A percentile compares a stretch with the other conserved stretches of the same genome.
Evolutionary conservation across 176 grass and related monocot species (phyloP).

Genomic region (Carex littledalei): DNA sequence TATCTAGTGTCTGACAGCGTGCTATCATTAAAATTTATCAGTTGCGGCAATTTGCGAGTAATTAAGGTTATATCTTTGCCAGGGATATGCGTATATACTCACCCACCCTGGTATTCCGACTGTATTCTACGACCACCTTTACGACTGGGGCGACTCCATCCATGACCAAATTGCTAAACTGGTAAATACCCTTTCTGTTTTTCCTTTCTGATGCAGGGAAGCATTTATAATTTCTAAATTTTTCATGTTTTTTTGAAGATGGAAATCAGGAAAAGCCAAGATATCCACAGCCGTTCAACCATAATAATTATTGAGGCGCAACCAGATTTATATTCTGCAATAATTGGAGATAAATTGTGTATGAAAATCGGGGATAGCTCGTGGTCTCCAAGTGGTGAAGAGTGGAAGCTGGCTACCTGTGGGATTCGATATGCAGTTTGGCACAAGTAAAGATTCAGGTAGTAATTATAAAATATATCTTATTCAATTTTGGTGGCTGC

Average conservation of each 20-base stretch:
- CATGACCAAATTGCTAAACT: slow-evolving; percentile 69
- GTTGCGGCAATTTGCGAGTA: not conserved
- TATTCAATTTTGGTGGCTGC: not conserved
- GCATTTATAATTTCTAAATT: slow-evolving; percentile 16
- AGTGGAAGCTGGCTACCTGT: slow-evolving; percentile 55
- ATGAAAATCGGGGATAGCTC: slow-evolving; percentile 78
- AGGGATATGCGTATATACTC: slow-evolving; percentile 98
- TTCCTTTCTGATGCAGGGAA: not conserved
- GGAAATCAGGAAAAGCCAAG: slow-evolving; percentile 66
- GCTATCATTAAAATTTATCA: not conserved
- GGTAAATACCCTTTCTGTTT: slow-evolving; percentile 33
- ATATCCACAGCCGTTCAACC: slow-evolving; percentile 79
- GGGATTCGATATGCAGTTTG: slow-evolving; percentile 87
- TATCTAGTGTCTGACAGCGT: not conserved
- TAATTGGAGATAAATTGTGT: slow-evolving; percentile 69
- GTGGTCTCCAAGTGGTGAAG: slow-evolving; percentile 58
- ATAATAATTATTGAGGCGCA: slow-evolving; percentile 71
- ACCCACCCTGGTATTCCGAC: slow-evolving; percentile 89
- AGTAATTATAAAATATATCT: not conserved
- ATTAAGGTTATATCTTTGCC: not conserved
- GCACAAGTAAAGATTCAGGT: slow-evolving; percentile 49
- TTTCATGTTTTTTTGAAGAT: slow-evolving; percentile 39
- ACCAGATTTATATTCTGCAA: slow-evolving; percentile 60
- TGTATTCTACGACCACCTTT: slow-evolving; percentile 93
- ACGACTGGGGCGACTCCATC: slow-evolving; percentile 44